These are phyloP conservation scores for Quambalaria eucalypti DNA, from an alignment of 1,284 basidiomycete species.

Conservation along the genomic window DNA sequence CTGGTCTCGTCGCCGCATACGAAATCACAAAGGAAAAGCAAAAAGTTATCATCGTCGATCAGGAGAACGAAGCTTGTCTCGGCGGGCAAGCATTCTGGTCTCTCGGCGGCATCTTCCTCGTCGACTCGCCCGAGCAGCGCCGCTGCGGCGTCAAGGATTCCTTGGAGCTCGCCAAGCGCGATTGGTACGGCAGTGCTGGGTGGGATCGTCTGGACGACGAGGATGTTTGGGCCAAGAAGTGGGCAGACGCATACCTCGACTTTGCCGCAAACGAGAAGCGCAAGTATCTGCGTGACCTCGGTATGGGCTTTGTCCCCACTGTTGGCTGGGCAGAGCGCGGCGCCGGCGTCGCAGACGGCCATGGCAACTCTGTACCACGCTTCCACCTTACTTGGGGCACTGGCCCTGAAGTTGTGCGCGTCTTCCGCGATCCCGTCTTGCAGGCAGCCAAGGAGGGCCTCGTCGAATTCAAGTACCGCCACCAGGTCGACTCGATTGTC, in stretches of 20 bases:
- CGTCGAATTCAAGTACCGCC: slow-evolving; percentile 11
- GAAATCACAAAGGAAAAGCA: slow-evolving; percentile 9
- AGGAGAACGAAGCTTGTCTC: slow-evolving; percentile 8
- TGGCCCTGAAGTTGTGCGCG: slow-evolving; percentile 10
- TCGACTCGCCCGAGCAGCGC: slow-evolving; percentile 12
- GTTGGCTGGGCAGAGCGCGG: slow-evolving; percentile 17
- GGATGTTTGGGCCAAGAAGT: slow-evolving; percentile 11
- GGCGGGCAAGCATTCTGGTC: slow-evolving; percentile 17
- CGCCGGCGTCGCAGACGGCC: slow-evolving; percentile 5
- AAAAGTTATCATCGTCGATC: slow-evolving; percentile 14
- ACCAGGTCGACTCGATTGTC: slow-evolving; percentile 9
- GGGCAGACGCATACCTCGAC: slow-evolving; percentile 11
- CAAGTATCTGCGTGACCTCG: slow-evolving; percentile 10
- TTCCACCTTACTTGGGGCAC: slow-evolving; percentile 16
- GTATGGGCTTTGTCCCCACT: slow-evolving; percentile 4
- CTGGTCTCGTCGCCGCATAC: slow-evolving; percentile 12
- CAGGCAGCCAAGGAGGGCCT: slow-evolving; percentile 10
- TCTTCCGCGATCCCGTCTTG: slow-evolving; percentile 11
- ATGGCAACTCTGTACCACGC: slow-evolving; percentile 12
- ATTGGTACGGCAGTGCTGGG: slow-evolving; percentile 11
- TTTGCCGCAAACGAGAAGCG: slow-evolving; percentile 8
- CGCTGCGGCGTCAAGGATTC: slow-evolving; percentile 12
- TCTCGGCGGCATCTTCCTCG: slow-evolving; percentile 14
- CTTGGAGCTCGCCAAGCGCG: slow-evolving; percentile 9
- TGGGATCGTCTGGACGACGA: slow-evolving; percentile 7